Percentiles rank a stretch among this genome's conserved stretches.
Conservation (phyloP, 306 rosid genomes). For the Betula pendula region DNA sequence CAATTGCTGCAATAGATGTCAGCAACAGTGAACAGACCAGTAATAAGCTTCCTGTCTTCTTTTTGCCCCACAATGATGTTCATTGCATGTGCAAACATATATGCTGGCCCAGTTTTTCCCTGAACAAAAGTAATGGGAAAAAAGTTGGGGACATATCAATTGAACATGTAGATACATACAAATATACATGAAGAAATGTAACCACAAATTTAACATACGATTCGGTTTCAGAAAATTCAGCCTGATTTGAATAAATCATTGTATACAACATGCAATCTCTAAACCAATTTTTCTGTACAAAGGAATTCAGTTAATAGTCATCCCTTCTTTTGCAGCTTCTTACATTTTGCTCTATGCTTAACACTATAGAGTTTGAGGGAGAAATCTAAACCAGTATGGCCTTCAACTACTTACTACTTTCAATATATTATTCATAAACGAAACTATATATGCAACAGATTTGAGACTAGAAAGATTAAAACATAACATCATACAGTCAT, state of each 20-base stretch:
- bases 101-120: slow-evolving; percentile 48
- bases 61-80: slow-evolving; percentile 44
- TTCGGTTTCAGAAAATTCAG: background rate
- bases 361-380: background rate
- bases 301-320: background rate
- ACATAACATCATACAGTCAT: background rate
- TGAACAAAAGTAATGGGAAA: background rate
- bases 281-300: background rate
- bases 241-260: background rate
- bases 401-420: background rate
- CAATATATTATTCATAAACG: background rate
- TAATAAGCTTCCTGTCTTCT: slow-evolving; percentile 25
- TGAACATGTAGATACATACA: background rate
- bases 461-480: background rate
- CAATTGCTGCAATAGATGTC: slow-evolving; percentile 41
- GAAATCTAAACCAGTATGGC: background rate
- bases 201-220: background rate
- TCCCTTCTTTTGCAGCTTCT: no score
- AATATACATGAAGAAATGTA: background rate
- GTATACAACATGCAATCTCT: background rate
- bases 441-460: background rate
- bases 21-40: slow-evolving; percentile 43
- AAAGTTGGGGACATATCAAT: background rate
- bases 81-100: slow-evolving; percentile 44
- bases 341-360: no score